These are phyloP conservation scores for Fusarium tjaetaba DNA, from an alignment of 2,329 filamentous ascomycete species.

Conservation along the genomic window DNA sequence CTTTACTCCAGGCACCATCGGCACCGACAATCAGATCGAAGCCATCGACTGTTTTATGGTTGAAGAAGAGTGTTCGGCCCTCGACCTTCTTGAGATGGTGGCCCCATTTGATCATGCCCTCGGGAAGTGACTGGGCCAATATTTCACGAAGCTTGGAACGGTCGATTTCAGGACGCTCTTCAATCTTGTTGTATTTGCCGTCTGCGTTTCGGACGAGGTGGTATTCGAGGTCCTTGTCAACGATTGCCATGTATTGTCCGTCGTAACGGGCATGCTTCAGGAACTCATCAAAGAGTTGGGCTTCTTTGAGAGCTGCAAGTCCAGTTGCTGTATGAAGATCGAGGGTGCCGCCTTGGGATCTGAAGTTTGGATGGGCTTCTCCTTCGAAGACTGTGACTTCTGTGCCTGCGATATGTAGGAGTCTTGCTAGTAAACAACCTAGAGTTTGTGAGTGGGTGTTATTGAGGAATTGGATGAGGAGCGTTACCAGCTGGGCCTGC, in stretches of 20 bases:
- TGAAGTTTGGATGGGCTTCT: conserved; percentile 55
- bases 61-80: conserved; percentile 51
- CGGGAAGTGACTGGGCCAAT: conserved; percentile 56
- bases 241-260: conserved; percentile 59
- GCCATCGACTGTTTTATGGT: conserved; percentile 46
- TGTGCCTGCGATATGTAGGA: conserved; percentile 59
- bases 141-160: conserved; percentile 56
- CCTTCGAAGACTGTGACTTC: conserved; percentile 62
- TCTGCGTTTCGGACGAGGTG: conserved; percentile 44
- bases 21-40: conserved; percentile 54
- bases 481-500: conserved; percentile 44
- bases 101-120: conserved; percentile 58
- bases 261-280: conserved; percentile 61
- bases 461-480: not conserved
- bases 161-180: conserved; percentile 64
- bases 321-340: conserved; percentile 64
- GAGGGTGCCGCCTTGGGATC: conserved; percentile 62
- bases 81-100: conserved; percentile 54
- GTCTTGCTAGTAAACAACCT: conserved; percentile 53
- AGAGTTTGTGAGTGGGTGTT: conserved; percentile 1
- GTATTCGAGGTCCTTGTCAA: conserved; percentile 53
- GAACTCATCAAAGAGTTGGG: conserved; percentile 61
- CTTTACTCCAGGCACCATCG: conserved; percentile 52
- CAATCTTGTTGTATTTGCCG: conserved; percentile 35
- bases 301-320: conserved; percentile 60